A percentile compares a stretch with the other conserved stretches of the same genome.
Conservation (phyloP, 352 stramenopile species). For the Phytophthora pistaciae region DNA sequence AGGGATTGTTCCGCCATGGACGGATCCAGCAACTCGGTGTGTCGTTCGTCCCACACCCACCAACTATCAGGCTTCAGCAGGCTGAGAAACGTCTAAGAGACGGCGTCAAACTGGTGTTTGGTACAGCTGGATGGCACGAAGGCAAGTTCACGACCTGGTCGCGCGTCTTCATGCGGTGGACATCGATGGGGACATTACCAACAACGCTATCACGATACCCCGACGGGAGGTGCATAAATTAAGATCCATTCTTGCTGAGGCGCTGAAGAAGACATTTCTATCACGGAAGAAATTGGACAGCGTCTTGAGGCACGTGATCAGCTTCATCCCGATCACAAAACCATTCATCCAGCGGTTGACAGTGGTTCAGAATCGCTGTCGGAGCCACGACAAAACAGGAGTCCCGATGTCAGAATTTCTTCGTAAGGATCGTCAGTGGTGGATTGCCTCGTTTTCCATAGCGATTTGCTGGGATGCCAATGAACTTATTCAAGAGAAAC, state of each 20-base stretch:
- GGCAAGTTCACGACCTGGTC: conserved; percentile 1
- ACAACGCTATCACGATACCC: not conserved
- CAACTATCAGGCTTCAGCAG: not conserved
- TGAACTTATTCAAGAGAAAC: not conserved
- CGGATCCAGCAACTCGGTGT: not conserved
- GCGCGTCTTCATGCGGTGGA: not conserved
- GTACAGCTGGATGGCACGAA: not conserved
- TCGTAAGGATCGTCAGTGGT: not conserved
- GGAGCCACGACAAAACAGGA: not conserved
- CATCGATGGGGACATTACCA: not conserved
- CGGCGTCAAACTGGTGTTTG: not conserved
- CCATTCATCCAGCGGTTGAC: not conserved
- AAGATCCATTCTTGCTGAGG: not conserved
- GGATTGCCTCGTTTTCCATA: not conserved
- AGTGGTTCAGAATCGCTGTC: not conserved
- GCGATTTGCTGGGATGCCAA: not conserved
- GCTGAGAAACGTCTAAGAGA: not conserved
- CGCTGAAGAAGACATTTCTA: not conserved
- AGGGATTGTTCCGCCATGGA: not conserved
- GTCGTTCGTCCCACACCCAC: not conserved
- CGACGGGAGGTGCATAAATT: not conserved
- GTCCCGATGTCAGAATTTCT: not conserved
- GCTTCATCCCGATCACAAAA: not conserved
- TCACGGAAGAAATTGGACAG: not conserved
- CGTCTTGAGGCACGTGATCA: not conserved